Evolutionary conservation across 1,284 basidiomycete genomes (phyloP), one percentile per base, ranked within the genome.

Genomic region (Boletus subluridellus): DNA sequence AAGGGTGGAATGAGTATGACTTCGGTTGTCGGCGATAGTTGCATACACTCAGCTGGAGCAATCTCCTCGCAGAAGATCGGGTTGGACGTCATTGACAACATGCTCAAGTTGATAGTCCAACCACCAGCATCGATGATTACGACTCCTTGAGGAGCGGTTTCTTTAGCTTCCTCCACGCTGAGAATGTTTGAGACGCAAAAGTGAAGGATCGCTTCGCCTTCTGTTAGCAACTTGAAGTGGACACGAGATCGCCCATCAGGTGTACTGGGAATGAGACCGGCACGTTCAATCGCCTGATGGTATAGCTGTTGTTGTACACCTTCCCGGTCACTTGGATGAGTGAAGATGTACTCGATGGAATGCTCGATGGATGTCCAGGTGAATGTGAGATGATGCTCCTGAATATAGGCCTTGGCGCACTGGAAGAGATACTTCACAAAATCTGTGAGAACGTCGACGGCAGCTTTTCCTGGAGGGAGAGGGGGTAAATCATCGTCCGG

Each of bases 331-430:
- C 76, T 77, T 10, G 76, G 76, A 58, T 77, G 74, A 6, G 68
- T 71, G 15, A 77, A 64, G 10, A 76, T 65, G 26, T 72, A 69
- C 17, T 75, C 70, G 15, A 70, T 69, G 17, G 55, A 58, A 39
- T 67, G 9, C 37, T 71, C 54, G 2, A 76, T 24, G 0, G 69
- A 69, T 8, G 52, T 37, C 76, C 75, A 77, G 6, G 71, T 51
- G 9, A 60, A 63, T 7, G 24, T 32, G 11, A 34, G 38, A 56
- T 81, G 77, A 0, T 72, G 76, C 35, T 82, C 78, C 30, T 69
- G 61, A 42, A 85, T 81, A 57, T 77, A 83, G 1, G 59, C 68
- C 14, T 70, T 65, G 1, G 79, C 71, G 49, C 81, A 81, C 3
- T 65, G 32, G n/a, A n/a, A n/a, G n/a, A n/a, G n/a, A n/a, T n/a